Evolutionary conservation across 306 rosid species (phyloP).

Genomic region (Phaseolus lunatus): DNA sequence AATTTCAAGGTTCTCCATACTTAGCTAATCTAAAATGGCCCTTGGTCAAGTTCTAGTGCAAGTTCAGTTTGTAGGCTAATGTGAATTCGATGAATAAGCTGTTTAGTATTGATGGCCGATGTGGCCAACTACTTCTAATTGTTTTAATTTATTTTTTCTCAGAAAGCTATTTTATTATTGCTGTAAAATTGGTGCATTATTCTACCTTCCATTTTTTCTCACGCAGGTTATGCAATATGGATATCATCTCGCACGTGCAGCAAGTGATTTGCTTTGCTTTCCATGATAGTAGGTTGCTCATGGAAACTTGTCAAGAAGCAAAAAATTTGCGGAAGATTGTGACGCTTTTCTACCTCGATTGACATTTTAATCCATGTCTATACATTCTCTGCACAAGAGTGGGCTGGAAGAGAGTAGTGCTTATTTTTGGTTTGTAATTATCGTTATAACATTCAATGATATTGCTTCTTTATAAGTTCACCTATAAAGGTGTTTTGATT

Average conservation of each 20-base stretch:
- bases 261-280: conserved; percentile 99
- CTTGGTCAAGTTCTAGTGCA: not conserved
- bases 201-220: conserved; percentile 42
- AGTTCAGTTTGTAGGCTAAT: conserved; percentile 9
- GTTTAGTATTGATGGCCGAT: conserved; percentile 21
- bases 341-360: conserved; percentile 95
- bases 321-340: conserved; percentile 93
- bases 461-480: conserved; percentile 29
- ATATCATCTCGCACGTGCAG: conserved; percentile 95
- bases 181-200: conserved; percentile 19
- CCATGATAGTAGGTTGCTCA: conserved; percentile 94
- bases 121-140: not conserved
- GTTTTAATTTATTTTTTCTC: not conserved
- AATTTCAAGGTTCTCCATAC: not conserved
- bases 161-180: not conserved
- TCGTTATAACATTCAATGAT: conserved; percentile 43
- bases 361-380: conserved; percentile 50
- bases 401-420: conserved; percentile 40
- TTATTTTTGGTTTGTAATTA: conserved; percentile 61
- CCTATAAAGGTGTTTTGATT: conserved; percentile 25
- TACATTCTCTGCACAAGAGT: conserved; percentile 45
- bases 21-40: not conserved
- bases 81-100: conserved; percentile 29
- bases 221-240: conserved; percentile 97
- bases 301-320: conserved; percentile 99